Conservation (phyloP, 108 stramenopile species). For the Cyclotella sp. region DNA sequence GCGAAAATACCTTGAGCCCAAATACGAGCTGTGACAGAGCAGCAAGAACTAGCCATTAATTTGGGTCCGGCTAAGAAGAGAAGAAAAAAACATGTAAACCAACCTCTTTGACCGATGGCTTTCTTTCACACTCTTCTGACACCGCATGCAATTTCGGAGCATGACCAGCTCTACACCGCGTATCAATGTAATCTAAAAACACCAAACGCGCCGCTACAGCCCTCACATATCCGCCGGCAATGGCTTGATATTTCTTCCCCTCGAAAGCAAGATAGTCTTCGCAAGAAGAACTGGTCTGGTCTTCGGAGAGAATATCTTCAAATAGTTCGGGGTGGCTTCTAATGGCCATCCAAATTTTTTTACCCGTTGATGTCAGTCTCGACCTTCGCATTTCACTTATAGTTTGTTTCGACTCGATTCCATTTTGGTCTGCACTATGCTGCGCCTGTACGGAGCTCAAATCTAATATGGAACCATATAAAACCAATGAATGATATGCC, state of each 20-base stretch:
- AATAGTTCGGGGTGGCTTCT: constrained; percentile 46
- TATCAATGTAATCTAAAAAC: constrained; percentile 49
- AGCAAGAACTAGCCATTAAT: background rate
- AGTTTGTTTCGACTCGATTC: background rate
- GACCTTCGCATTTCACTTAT: constrained; percentile 24
- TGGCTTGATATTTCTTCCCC: constrained; percentile 35
- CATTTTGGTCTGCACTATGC: background rate
- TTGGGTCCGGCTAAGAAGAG: too few species aligned
- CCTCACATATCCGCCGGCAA: constrained; percentile 47
- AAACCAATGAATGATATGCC: constrained; percentile 31
- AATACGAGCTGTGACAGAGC: constrained; percentile 30
- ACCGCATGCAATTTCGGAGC: constrained; percentile 24
- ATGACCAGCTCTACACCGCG: constrained; percentile 32
- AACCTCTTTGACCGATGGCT: constrained; percentile 17
- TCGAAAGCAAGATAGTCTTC: constrained; percentile 29
- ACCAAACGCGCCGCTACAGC: constrained; percentile 46
- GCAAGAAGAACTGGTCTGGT: background rate
- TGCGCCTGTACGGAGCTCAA: background rate
- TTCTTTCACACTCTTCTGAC: background rate
- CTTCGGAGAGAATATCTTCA: constrained; percentile 24
- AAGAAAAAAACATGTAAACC: constrained; percentile 1
- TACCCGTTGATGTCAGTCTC: constrained; percentile 23
- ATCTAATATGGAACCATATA: constrained; percentile 43
- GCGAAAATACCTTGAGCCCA: constrained; percentile 42
- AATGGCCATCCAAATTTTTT: constrained; percentile 53